Percentiles rank a stretch among this genome's conserved stretches.
Conservation (phyloP, 768 basidiomycete genomes). For the Kwoniella europaea region DNA sequence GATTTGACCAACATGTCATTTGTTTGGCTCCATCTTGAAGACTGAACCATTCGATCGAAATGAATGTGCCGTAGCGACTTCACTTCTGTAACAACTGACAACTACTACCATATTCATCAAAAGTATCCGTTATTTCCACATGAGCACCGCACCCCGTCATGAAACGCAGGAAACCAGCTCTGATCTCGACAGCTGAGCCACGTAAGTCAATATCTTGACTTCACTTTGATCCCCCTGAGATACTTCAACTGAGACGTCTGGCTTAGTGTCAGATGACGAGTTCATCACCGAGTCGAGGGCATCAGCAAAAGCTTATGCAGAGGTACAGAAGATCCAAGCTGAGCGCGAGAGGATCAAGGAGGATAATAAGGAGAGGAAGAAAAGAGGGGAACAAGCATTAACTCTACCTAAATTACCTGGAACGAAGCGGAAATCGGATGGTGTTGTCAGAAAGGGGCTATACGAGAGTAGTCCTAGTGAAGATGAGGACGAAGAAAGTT, state of each 20-base stretch:
- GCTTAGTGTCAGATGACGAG: conserved; percentile 40
- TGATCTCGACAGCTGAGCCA: conserved; percentile 34
- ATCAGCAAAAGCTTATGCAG: conserved; percentile 30
- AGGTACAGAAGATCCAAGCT: conserved; percentile 11
- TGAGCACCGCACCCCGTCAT: background rate
- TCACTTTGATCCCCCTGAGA: no score
- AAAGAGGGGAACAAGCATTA: conserved; percentile 20
- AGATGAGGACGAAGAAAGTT: conserved; percentile 1
- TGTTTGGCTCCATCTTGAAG: conserved; percentile 3
- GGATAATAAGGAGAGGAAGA: conserved; percentile 34
- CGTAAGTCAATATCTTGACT: conserved; percentile 13
- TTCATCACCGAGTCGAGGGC: conserved; percentile 28
- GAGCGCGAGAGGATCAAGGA: conserved; percentile 19
- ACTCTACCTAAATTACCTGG: conserved; percentile 22
- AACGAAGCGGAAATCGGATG: conserved; percentile 8
- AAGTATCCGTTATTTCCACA: background rate
- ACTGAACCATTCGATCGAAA: background rate
- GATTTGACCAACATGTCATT: background rate
- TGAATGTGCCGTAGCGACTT: no score
- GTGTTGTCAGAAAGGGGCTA: background rate
- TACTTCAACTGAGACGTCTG: background rate
- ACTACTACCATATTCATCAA: no score
- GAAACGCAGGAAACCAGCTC: conserved; percentile 11
- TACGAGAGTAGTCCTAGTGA: background rate
- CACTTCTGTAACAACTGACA: no score